Percentiles rank a stretch among this genome's conserved stretches.
Conservation (phyloP, 192 early-diverging fungal species). For the Entomortierella parvispora region DNA sequence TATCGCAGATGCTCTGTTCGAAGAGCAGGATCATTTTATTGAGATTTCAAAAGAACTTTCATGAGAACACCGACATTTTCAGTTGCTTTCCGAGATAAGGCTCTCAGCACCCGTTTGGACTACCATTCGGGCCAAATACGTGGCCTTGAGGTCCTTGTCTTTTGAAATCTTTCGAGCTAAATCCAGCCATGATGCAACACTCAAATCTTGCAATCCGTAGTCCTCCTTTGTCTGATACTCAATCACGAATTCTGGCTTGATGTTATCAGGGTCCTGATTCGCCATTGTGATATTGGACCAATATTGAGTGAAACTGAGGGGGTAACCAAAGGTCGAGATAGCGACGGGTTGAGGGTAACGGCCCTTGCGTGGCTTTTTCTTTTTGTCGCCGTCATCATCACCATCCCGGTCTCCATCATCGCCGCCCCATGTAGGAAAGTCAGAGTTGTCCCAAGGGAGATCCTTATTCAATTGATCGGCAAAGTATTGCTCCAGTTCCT, state of each 20-base stretch:
- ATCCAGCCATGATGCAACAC: constrained; percentile 39
- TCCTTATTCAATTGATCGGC: background rate
- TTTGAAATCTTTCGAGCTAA: constrained; percentile 40
- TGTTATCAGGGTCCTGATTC: constrained; percentile 25
- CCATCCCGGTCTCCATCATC: background rate
- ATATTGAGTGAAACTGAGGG: constrained; percentile 53
- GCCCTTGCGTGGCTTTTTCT: constrained; percentile 1
- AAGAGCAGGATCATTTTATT: too few relatives aligned
- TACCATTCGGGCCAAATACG: constrained; percentile 27
- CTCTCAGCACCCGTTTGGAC: constrained; percentile 30
- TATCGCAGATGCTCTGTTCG: too few relatives aligned
- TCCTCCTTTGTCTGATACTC: constrained; percentile 56
- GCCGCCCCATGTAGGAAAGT: too few relatives aligned
- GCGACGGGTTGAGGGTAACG: background rate
- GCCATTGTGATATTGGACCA: constrained; percentile 54
- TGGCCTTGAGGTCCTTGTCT: constrained; percentile 19
- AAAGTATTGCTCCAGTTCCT: constrained; percentile 16
- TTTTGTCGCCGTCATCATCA: background rate
- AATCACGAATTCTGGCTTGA: constrained; percentile 32
- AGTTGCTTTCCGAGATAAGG: too few relatives aligned
- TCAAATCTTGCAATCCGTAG: constrained; percentile 55
- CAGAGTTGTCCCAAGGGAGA: too few relatives aligned
- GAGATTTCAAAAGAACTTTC: too few relatives aligned
- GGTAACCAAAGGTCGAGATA: constrained; percentile 37
- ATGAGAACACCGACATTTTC: too few relatives aligned